Evolutionary conservation across 805 yeast genomes (phyloP), one percentile per base, ranked within the genome.

Genomic region (Barnettozyma populi): DNA sequence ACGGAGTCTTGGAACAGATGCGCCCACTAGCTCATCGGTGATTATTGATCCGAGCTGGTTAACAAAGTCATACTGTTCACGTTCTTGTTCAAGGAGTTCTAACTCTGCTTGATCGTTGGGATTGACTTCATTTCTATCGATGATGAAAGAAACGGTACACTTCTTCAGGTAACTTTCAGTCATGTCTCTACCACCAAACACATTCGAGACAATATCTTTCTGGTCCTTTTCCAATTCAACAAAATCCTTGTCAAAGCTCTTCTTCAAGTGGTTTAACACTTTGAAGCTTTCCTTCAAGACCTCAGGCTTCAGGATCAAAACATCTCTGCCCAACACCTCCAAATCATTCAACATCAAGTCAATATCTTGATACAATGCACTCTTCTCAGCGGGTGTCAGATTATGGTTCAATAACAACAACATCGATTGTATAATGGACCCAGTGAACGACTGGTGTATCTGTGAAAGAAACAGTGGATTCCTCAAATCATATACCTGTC

Each of bases 371-470:
- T 56, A 55, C 29, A 61, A 25, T 1, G 56, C 52, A 31, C 53
- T 49, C 38, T 54, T 53, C 20, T 60, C 63, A 36, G 37, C 44
- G 13, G 45, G 14, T 2, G 59, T 44, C 36, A 57, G 43, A n/a
- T 53, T 51, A 11, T 47, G 45, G 38, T 55, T 54, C 27, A 64
- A 48, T 37, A 64, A 39, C 4, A 66, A 38, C 51, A 66, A 50
- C 59, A 65, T 60, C 2, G 66, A 59, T 46, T 64, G 69, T 11
- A 64, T 56, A 24, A 65, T 59, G 2, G 66, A 55, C 2, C 68
- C 66, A 8, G 68, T 59, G 50, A 64, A 66, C 0, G 62, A 34
- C 43, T 66, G 69, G 44, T 65, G 65, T 14, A 65, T 63, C 47
- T 62, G 66, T 16, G 67, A 51, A 16, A 64, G 46, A 35, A 64